Evolutionary conservation across 2,329 filamentous ascomycete genomes (phyloP), one percentile per base, ranked within the genome.

Genomic region (Trichoderma polysporum): DNA sequence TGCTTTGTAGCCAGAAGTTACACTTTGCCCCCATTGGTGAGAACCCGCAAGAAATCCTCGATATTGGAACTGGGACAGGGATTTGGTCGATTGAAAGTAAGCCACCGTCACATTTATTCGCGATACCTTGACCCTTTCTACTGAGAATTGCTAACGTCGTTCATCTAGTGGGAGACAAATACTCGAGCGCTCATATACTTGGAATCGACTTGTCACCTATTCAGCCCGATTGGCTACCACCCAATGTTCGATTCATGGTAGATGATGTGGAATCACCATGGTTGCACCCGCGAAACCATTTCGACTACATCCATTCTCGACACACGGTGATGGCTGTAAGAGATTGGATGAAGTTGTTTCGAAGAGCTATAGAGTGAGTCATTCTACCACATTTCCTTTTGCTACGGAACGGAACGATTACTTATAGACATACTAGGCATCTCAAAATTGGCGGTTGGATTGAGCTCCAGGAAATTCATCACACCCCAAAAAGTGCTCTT

Each of bases 261-360:
- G 86, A 88, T 67, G 86, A 88, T 69, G 80, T 84, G 29, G 86
- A 88, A 74, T 81, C 80, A 66, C 79, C 81, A 4, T 89, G 86
- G 86, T 74, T 86, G 17, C 81, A 86, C 68, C 82, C 83, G 5
- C 72, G 74, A 4, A 82, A 86, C 68, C 80, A 84, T 60, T 89
- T 88, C 64, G 86, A 89, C 73, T 88, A 87, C 67, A 82, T 89
- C 37, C 86, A 89, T 72, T 82, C 84, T n/a, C 80, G 87, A 3
- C 82, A 86, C 66, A 84, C 85, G 1, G 83, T 85, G 15, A 82
- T 84, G 79, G 84, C 82, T 2, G 84, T 88, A 67, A 83, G 81
- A 57, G 80, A 88, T 71, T 88, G 86, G 85, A 79, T 79, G 2
- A 78, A 72, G 15, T 73, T 88, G 0, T 80, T 87, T 66, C 74